Percentiles rank a stretch among this genome's conserved stretches.
Conservation (phyloP, 257 asterid genomes). For the Solanum paucissectum region DNA sequence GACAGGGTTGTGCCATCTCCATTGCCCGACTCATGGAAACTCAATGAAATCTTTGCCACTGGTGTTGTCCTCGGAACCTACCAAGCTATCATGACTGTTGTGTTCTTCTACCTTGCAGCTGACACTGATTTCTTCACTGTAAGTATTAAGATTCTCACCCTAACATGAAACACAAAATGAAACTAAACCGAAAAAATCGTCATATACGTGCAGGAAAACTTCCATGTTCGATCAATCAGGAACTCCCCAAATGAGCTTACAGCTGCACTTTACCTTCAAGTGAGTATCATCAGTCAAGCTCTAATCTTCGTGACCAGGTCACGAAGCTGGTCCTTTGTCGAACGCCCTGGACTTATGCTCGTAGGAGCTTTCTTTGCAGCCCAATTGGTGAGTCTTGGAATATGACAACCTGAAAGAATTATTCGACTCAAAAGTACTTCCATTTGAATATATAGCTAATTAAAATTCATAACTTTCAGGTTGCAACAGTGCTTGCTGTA, state of each 20-base stretch:
- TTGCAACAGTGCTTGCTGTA: constrained; percentile 62
- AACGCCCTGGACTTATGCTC: constrained; percentile 72
- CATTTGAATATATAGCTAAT: neutral
- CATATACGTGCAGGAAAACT: constrained; percentile 18
- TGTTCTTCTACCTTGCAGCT: constrained; percentile 68
- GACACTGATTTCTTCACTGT: constrained; percentile 67
- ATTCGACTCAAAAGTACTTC: neutral
- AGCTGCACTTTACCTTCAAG: constrained; percentile 91
- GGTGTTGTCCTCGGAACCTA: constrained; percentile 83
- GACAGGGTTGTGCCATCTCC: constrained; percentile 89
- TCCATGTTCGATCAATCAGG: constrained; percentile 45
- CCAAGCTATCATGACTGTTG: constrained; percentile 63
- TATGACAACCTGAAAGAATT: neutral
- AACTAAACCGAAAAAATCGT: neutral
- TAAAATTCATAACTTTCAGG: constrained; percentile 1
- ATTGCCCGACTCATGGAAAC: constrained; percentile 89
- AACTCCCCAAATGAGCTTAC: constrained; percentile 37
- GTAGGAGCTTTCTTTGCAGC: constrained; percentile 57
- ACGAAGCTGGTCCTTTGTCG: constrained; percentile 73
- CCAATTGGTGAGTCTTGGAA: constrained; percentile 37
- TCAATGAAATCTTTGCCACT: constrained; percentile 78
- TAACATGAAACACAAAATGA: neutral
- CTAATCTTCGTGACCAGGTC: constrained; percentile 86
- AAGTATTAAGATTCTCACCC: neutral
- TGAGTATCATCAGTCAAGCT: constrained; percentile 88